Base-by-base conservation (phyloP, 805 yeast genomes). In the Saccharomycopsis sp. region DNA sequence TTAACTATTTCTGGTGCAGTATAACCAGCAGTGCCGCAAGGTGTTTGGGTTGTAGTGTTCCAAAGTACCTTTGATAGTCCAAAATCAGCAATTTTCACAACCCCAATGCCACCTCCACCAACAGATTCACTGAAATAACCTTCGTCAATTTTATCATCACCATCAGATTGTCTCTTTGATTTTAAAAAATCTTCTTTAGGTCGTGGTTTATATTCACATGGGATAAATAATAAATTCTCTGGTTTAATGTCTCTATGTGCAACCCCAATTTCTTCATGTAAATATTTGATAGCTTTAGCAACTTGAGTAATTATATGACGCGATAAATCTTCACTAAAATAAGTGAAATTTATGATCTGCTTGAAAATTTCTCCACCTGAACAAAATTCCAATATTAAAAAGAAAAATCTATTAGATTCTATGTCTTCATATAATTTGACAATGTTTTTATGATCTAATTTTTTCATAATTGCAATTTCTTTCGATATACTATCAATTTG, bases 241-340 rank as follows among this genome's bases (percentile, higher is more conserved):
- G 94, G 94, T 61, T 84, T 84, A 56, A 84, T 83, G 59, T 84
- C 94, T 35, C 94, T 66, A 59, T 84, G 94, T 20, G 83, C 94
- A 16, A 77, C 73, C 3, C 82, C 81, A 13, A 79, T 72, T 50
- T 76, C 81, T 44, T 80, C 80, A 57, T 84, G 94, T 40, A 85
- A 64, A 58, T 82, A 79, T 38, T 81, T 73, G 19, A 84, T 72
- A 1, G 90, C 81, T 39, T 73, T 67, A 3, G 85, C 82, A 27
- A 85, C 79, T 58, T 84, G 94, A 34, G 71, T 57, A 50, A 85
- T 82, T 4, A 84, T 77, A 61, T 83, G 90, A 20, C 87, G 68
- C 16, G 87, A 68, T 50, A 84, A 67, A 47, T 79, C 78, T 59
- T 84, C 94, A 41, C 80, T 70, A 59, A 84, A 81, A 59, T 84